phyloP scores from a whole-genome alignment of 2,329 filamentous ascomycete genomes.

The Diplodia mutila region DNA sequence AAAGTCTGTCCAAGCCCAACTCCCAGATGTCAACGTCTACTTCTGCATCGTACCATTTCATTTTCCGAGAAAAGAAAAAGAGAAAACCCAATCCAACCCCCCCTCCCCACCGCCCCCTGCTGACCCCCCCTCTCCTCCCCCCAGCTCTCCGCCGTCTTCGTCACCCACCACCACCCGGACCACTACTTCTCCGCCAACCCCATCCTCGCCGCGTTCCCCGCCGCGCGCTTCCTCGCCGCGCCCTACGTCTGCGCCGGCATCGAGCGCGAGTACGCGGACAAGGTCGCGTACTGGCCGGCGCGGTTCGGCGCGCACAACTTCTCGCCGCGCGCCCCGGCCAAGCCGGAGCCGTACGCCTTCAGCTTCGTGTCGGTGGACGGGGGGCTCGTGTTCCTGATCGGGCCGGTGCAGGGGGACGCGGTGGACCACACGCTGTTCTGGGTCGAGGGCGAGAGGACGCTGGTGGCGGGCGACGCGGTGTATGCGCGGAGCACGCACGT shows the following conservation, averaged over 20 bases:
- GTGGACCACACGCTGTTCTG: conserved; percentile 36
- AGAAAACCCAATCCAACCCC: too few relatives aligned
- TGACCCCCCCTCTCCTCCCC: not conserved
- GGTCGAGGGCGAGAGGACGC: conserved; percentile 34
- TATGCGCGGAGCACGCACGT: conserved; percentile 41
- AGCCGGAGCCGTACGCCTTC: conserved; percentile 35
- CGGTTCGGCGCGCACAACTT: conserved; percentile 38
- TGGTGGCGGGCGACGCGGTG: conserved; percentile 38
- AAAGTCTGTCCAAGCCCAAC: not conserved
- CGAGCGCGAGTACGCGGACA: conserved; percentile 41
- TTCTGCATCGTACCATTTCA: too few relatives aligned
- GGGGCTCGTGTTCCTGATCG: conserved; percentile 34
- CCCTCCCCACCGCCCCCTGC: not conserved
- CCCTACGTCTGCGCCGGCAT: conserved; percentile 36
- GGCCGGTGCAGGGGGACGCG: conserved; percentile 39
- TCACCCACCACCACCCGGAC: conserved; percentile 43
- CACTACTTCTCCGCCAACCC: conserved; percentile 36
- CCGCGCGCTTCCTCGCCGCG: conserved; percentile 33
- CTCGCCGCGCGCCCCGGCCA: conserved; percentile 29
- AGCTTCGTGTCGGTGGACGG: conserved; percentile 38
- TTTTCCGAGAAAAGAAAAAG: not conserved
- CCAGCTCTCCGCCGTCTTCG: conserved; percentile 37
- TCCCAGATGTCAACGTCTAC: too few relatives aligned
- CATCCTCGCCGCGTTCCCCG: conserved; percentile 36
- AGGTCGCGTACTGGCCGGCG: conserved; percentile 38